A percentile compares a stretch with the other conserved stretches of the same genome.
Evolutionary conservation across 2,329 filamentous ascomycete genomes (phyloP).

Genomic region (Botrytis sinoallii): DNA sequence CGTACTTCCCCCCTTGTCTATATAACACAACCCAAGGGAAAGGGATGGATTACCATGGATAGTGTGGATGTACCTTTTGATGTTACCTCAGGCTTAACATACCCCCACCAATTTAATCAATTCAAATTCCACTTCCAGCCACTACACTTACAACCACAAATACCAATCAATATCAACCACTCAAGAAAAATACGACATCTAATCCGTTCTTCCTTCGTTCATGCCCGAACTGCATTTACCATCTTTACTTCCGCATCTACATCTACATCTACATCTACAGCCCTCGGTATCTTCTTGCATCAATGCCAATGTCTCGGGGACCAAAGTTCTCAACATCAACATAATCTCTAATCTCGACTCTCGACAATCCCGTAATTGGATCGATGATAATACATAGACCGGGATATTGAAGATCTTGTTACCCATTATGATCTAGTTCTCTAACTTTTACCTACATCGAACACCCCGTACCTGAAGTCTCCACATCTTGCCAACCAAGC

Average conservation of each 20-base stretch:
- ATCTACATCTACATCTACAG: slow-evolving; percentile 1
- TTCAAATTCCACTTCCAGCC: neutral
- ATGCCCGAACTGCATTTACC: neutral
- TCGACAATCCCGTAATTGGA: neutral
- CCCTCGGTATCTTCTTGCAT: neutral
- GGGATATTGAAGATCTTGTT: neutral
- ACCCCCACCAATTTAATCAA: neutral
- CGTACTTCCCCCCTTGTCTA: neutral
- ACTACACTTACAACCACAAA: neutral
- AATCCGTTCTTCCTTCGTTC: neutral
- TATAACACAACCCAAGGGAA: neutral
- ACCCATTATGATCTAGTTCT: neutral
- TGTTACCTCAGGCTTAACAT: neutral
- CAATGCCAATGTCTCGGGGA: slow-evolving; percentile 8
- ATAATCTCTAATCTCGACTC: neutral
- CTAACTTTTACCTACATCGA: neutral
- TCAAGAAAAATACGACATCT: neutral
- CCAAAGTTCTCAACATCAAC: neutral
- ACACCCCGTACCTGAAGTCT: neutral
- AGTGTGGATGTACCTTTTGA: neutral
- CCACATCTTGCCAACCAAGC: neutral
- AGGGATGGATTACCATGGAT: neutral
- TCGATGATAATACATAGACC: neutral
- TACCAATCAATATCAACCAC: neutral
- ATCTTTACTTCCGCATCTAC: neutral